phyloP scores from a whole-genome alignment of 2,329 filamentous ascomycete species.

The Teratosphaeria gauchensis region DNA sequence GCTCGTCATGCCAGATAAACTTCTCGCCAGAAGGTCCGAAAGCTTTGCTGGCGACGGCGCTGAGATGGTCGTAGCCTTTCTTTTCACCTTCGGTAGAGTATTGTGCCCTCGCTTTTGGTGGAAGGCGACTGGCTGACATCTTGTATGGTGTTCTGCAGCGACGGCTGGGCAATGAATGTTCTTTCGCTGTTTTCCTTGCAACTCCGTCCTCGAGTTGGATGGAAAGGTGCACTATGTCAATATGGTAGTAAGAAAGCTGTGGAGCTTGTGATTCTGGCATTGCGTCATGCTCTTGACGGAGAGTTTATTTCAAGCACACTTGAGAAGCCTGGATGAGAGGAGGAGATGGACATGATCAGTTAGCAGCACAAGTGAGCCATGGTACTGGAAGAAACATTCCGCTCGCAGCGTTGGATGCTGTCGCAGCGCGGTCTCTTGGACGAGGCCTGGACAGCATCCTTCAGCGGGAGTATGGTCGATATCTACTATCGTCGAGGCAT shows the following conservation, averaged over 20 bases:
- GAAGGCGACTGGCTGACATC: background rate
- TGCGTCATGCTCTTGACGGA: background rate
- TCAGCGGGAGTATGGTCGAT: too few species aligned
- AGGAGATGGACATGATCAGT: too few species aligned
- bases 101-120: conserved; percentile 3
- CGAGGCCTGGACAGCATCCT: too few species aligned
- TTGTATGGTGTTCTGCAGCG: background rate
- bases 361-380: too few species aligned
- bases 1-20: conserved; percentile 5
- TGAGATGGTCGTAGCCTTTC: conserved; percentile 5
- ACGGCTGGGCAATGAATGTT: background rate
- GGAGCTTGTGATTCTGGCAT: background rate
- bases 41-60: background rate
- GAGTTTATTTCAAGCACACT: background rate
- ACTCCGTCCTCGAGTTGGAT: background rate
- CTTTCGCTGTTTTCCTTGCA: background rate
- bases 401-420: too few species aligned
- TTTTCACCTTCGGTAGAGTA: conserved; percentile 2
- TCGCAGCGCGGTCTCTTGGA: too few species aligned
- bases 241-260: background rate
- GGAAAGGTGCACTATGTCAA: background rate
- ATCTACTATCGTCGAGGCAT: too few species aligned
- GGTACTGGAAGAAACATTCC: too few species aligned
- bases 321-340: background rate
- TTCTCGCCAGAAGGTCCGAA: conserved; percentile 2